Percentiles rank a stretch among this genome's conserved stretches.
These are phyloP conservation scores for Biscogniauxia marginata DNA, from an alignment of 2,329 filamentous ascomycete species.

Conservation along the genomic window DNA sequence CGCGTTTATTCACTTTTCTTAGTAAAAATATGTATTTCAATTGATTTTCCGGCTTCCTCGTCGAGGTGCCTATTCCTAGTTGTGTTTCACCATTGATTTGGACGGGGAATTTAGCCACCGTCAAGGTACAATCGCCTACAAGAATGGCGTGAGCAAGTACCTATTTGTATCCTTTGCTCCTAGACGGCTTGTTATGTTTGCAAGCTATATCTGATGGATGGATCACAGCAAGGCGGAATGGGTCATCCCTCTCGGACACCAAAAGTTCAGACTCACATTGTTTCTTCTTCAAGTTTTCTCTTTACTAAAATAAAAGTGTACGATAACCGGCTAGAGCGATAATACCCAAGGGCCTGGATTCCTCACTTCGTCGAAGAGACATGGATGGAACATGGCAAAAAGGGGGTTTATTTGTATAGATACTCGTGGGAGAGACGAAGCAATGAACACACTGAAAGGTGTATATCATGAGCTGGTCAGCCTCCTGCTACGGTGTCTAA, in stretches of 20 bases:
- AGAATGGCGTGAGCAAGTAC: background rate
- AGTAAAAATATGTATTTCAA: background rate
- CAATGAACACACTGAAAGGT: background rate
- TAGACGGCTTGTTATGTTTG: background rate
- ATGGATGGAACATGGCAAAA: background rate
- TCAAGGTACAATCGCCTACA: background rate
- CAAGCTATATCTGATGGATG: background rate
- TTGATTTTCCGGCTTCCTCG: background rate
- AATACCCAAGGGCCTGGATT: background rate
- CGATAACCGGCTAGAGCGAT: background rate
- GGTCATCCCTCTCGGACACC: background rate
- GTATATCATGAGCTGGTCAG: background rate
- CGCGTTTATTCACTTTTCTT: background rate
- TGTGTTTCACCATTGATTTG: background rate
- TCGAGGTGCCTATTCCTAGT: background rate
- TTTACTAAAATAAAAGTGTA: background rate
- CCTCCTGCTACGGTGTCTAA: background rate
- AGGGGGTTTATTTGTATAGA: background rate
- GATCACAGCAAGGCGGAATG: background rate
- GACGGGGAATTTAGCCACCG: background rate
- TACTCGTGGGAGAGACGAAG: background rate
- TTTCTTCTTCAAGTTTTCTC: background rate
- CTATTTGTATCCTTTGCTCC: background rate
- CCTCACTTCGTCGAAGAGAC: background rate
- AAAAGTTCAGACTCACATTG: background rate